Evolutionary conservation across 1,284 basidiomycete species (phyloP), one percentile per base, ranked within the genome.

Genomic region (Ustilago hordei): DNA sequence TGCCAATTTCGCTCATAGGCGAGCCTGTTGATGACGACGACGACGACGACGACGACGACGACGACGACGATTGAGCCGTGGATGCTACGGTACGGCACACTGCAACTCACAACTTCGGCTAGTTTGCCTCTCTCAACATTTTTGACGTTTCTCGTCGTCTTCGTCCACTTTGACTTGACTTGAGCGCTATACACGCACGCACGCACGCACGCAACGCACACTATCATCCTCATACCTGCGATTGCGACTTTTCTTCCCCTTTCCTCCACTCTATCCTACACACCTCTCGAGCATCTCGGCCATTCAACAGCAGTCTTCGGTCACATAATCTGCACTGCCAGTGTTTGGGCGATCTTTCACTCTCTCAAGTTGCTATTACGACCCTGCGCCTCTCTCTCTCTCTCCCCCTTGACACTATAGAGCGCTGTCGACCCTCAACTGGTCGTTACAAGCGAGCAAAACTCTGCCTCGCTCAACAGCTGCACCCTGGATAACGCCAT

Each of bases 401-500:
- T 31, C 4, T 12, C 5, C 13, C 8, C 17, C 19, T 45, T 8
- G 32, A 9, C 39, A 50, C 23, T 38, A 50, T 32, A 50, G 8
- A 50, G 48, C 28, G 13, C 47, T 52, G 34, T 53, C 36, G 55
- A 59, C 63, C 63, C 56, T 64, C 63, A 64, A 60, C 57, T 63
- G 60, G 67, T 23, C 55, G 39, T 28, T 32, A 50, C 12, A 62
- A 50, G 35, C 54, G 35, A 61, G 58, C 58, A 56, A 28, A 38
- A 47, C 53, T 38, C 61, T 58, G 58, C 56, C 56, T 31, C 23
- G 1, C 11, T 15, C 31, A 45, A 23, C 53, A 36, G 23, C 55
- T 58, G 55, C 64, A 61, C 64, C 54, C 61, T 60, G 64, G 47
- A 71, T 76, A 68, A 67, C 69, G 65, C 66, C 74, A 69, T 69